Evolutionary conservation across 2,329 filamentous ascomycete species (phyloP), one percentile per base, ranked within the genome.

Genomic region (Pseudogymnoascus sp.): DNA sequence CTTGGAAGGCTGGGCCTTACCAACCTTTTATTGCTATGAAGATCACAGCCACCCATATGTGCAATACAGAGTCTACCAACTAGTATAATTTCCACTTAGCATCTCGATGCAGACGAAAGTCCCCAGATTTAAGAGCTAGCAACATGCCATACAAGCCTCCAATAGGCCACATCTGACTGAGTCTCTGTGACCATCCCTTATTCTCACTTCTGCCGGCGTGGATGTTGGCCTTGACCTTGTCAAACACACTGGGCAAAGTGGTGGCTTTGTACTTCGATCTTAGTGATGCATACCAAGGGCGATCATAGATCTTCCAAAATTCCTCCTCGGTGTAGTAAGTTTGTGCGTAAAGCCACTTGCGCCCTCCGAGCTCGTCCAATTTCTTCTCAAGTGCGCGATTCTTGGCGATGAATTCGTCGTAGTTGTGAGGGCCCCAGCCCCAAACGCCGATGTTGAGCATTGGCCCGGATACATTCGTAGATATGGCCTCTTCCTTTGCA

Each of bases 281-380:
- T 68, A 91, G 75, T 2, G 70, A 75, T 55, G 88, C 81, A 70
- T 91, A 91, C 78, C 79, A 82, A 21, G 21, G 21, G 38, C 78
- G 76, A 69, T 88, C 81, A 64, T 89, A 90, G 61, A 83, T 78
- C 8, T 76, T 71, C 86, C 87, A 89, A 70, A 90, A 90, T 66
- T 90, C 87, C 0, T 82, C 79, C 69, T 87, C 82, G 2, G 79
- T 82, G 71, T 88, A 88, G 72, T 86, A 89, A 0, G 84, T 83
- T 63, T 89, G 86, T 0, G 86, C 85, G 65, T 90, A 90, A 1
- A 90, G 74, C 77, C 85, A 88, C 73, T 89, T 89, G 76, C 84
- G 85, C 5, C 87, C 87, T 2, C 81, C 78, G 5, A 87, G 77
- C 27, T 82, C 79, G 7, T 79, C 78, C 0, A 89, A 77, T 61